Conservation (phyloP, 2,329 filamentous ascomycete species). For the Trichothecium roseum region DNA sequence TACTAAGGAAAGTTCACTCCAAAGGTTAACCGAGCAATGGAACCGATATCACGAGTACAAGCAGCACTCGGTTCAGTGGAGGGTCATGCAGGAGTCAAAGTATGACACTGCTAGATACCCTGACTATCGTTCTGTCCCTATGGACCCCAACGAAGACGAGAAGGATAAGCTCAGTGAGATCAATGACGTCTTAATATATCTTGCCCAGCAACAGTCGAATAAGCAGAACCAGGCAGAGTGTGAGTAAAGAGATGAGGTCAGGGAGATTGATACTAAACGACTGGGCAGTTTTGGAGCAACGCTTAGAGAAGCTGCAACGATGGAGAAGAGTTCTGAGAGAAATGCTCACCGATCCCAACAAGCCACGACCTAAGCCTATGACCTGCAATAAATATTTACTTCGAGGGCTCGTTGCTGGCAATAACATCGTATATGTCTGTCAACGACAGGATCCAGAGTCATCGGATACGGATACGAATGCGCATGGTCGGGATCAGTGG, state of each 20-base stretch:
- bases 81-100: slow-evolving; percentile 23
- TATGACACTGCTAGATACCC: slow-evolving; percentile 27
- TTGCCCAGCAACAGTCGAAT: slow-evolving; percentile 21
- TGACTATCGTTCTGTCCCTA: slow-evolving; percentile 28
- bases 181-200: slow-evolving; percentile 19
- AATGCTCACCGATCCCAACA: slow-evolving; percentile 28
- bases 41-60: slow-evolving; percentile 21
- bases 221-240: slow-evolving; percentile 22
- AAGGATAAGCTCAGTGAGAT: slow-evolving; percentile 16
- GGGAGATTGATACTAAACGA: slow-evolving; percentile 10
- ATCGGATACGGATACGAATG: slow-evolving; percentile 27
- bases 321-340: slow-evolving; percentile 20
- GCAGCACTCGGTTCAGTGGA: slow-evolving; percentile 22
- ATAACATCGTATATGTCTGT: slow-evolving; percentile 40
- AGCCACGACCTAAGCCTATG: slow-evolving; percentile 25
- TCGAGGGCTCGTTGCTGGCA: slow-evolving; percentile 38
- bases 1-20: slow-evolving; percentile 20
- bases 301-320: slow-evolving; percentile 18
- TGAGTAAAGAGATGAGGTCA: slow-evolving; percentile 13
- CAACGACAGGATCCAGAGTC: slow-evolving; percentile 28
- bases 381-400: slow-evolving; percentile 36
- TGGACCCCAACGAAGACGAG: slow-evolving; percentile 21
- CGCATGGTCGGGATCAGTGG: slow-evolving; percentile 36
- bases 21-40: slow-evolving; percentile 20
- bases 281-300: slow-evolving; percentile 15